phyloP scores from a whole-genome alignment of 2,329 filamentous ascomycete species.

The Orbilia oligospora region DNA sequence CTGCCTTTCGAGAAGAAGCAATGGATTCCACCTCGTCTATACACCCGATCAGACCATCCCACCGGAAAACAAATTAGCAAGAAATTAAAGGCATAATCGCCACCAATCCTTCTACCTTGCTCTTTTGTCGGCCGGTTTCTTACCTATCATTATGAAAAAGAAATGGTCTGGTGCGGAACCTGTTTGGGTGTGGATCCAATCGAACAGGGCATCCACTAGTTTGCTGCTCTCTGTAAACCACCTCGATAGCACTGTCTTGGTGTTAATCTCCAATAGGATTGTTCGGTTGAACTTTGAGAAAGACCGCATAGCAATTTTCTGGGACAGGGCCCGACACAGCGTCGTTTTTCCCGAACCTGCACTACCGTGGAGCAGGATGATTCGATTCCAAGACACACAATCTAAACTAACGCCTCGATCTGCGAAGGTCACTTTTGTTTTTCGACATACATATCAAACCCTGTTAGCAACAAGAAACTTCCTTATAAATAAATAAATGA shows the following conservation, averaged over 20 bases:
- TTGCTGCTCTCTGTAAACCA: slow-evolving; percentile 64
- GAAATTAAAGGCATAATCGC: slow-evolving; percentile 39
- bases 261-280: slow-evolving; percentile 63
- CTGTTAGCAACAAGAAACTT: slow-evolving; percentile 3
- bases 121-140: background rate
- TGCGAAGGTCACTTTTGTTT: slow-evolving; percentile 62
- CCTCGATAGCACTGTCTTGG: slow-evolving; percentile 63
- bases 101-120: background rate
- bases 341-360: slow-evolving; percentile 64
- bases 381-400: slow-evolving; percentile 63
- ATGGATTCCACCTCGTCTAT: slow-evolving; percentile 64
- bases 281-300: slow-evolving; percentile 62
- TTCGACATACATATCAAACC: slow-evolving; percentile 3
- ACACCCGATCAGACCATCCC: slow-evolving; percentile 22
- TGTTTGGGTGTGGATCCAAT: slow-evolving; percentile 61
- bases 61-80: slow-evolving; percentile 32
- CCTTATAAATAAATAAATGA: background rate
- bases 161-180: slow-evolving; percentile 31
- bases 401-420: slow-evolving; percentile 63
- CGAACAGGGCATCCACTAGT: slow-evolving; percentile 63
- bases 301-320: slow-evolving; percentile 64
- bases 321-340: slow-evolving; percentile 63
- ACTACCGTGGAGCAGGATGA: slow-evolving; percentile 63
- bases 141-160: slow-evolving; percentile 57
- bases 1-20: slow-evolving; percentile 62